Percentiles rank a stretch among this genome's conserved stretches.
These are phyloP conservation scores for Fonsecaea multimorphosa DNA, from an alignment of 2,329 filamentous ascomycete genomes.

Conservation along the genomic window DNA sequence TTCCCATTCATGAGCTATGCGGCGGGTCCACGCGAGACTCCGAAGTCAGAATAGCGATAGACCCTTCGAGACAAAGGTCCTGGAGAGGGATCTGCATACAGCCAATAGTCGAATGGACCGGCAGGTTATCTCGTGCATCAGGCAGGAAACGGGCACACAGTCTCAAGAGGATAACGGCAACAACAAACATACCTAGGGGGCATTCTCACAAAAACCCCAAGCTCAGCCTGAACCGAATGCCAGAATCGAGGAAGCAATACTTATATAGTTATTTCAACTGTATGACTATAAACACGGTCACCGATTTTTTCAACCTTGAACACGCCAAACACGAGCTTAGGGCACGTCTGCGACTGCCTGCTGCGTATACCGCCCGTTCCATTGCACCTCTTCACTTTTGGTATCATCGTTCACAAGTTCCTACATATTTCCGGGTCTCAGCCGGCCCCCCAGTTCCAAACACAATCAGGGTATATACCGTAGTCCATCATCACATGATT, in stretches of 20 bases:
- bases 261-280: background rate
- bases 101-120: no score
- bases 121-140: no score
- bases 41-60: no score
- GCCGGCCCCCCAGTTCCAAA: background rate
- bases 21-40: no score
- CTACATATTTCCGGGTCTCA: background rate
- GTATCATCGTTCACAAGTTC: background rate
- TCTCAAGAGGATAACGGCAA: no score
- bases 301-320: background rate
- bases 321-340: background rate
- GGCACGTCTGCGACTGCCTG: background rate
- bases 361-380: background rate
- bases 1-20: no score
- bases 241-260: background rate
- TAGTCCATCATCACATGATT: background rate
- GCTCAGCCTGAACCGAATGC: background rate
- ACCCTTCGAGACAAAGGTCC: background rate
- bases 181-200: no score
- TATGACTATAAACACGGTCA: background rate
- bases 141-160: no score
- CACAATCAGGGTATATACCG: background rate
- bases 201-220: no score
- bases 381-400: background rate
- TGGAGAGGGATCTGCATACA: no score